A percentile compares a stretch with the other conserved stretches of the same genome.
These are phyloP conservation scores for Vigna hirtella DNA, from an alignment of 306 rosid species.

Conservation along the genomic window DNA sequence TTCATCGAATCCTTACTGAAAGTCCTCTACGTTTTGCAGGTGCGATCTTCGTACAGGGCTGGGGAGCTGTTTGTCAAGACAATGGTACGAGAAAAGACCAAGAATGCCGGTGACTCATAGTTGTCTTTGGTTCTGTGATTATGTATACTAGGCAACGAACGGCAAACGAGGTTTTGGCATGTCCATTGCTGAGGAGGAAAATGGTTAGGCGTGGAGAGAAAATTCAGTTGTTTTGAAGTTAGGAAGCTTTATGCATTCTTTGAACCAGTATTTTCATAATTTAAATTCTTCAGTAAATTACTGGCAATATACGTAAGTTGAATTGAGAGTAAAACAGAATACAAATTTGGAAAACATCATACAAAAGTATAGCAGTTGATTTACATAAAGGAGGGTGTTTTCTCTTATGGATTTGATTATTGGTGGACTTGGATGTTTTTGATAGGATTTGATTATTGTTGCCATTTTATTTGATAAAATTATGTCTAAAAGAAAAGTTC, in stretches of 20 bases:
- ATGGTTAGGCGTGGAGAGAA: conserved; percentile 18
- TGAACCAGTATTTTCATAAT: conserved; percentile 26
- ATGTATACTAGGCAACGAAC: conserved; percentile 21
- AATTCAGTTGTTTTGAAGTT: conserved; percentile 17
- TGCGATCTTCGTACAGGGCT: conserved; percentile 93
- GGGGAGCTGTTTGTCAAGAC: conserved; percentile 95
- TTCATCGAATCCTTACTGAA: background rate
- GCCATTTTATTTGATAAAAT: conserved; percentile 1
- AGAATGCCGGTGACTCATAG: conserved; percentile 40
- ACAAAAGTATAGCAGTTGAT: background rate
- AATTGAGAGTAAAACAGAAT: conserved; percentile 12
- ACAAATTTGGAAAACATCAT: background rate
- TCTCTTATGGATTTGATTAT: conserved; percentile 22
- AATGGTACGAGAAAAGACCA: conserved; percentile 70
- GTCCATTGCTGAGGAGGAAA: conserved; percentile 30
- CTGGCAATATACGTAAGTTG: conserved; percentile 4
- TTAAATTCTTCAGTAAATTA: conserved; percentile 8
- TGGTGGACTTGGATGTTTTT: background rate
- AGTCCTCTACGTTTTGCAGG: conserved; percentile 56
- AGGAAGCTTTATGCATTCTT: background rate
- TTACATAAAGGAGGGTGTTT: background rate
- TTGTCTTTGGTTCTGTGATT: conserved; percentile 23
- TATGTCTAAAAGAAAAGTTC: background rate
- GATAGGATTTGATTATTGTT: background rate
- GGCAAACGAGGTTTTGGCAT: conserved; percentile 27